Evolutionary conservation across 2,329 filamentous ascomycete species (phyloP).

Genomic region (Aspergillus hortae): DNA sequence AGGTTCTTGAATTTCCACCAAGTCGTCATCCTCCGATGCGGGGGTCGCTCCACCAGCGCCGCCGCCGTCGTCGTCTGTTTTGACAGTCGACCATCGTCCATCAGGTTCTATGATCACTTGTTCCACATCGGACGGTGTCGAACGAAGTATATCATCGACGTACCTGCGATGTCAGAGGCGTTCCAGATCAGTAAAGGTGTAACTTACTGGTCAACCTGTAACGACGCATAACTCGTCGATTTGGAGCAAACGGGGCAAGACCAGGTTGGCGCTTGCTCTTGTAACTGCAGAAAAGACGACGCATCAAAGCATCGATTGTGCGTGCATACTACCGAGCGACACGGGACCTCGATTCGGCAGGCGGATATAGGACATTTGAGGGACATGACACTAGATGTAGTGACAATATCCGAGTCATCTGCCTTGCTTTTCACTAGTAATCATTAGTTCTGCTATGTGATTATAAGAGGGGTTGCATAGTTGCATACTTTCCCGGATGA

Average conservation of each 20-base stretch:
- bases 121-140: conserved; percentile 67
- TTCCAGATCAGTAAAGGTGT: not conserved
- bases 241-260: conserved; percentile 93
- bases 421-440: conserved; percentile 70
- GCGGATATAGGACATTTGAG: conserved; percentile 91
- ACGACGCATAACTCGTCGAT: conserved; percentile 69
- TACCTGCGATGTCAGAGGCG: conserved; percentile 54
- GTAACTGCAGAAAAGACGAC: conserved; percentile 83
- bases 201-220: conserved; percentile 83
- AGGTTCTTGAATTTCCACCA: conserved; percentile 48
- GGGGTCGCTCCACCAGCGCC: conserved; percentile 36
- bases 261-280: conserved; percentile 96
- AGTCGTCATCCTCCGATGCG: conserved; percentile 44
- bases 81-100: conserved; percentile 66
- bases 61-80: conserved; percentile 37
- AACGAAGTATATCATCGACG: conserved; percentile 78
- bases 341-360: conserved; percentile 73
- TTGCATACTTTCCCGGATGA: conserved; percentile 72
- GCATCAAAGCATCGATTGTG: conserved; percentile 97
- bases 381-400: conserved; percentile 83
- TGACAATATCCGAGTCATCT: conserved; percentile 82
- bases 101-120: conserved; percentile 88
- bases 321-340: conserved; percentile 72
- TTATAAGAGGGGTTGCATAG: conserved; percentile 36
- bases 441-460: conserved; percentile 14